Evolutionary conservation across 768 basidiomycete genomes (phyloP).

Genomic region (Boletellus sp.): DNA sequence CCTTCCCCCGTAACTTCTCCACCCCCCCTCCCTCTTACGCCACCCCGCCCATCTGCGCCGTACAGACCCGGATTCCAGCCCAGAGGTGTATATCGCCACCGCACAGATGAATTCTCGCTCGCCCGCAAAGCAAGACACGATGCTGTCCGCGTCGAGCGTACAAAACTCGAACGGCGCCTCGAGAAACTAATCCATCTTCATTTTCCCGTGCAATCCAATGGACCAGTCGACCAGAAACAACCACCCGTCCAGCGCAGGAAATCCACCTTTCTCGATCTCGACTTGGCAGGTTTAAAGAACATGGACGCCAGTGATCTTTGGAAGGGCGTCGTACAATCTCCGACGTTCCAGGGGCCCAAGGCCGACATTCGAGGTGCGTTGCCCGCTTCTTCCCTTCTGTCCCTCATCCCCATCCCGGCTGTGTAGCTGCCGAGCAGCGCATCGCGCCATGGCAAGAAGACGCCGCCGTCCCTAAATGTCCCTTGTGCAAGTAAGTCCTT

Average conservation of each 20-base stretch:
- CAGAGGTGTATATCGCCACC: conserved; percentile 70
- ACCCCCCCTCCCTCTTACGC: conserved; percentile 21
- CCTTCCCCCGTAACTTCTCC: conserved; percentile 26
- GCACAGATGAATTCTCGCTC: conserved; percentile 76
- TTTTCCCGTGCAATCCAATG: conserved; percentile 41
- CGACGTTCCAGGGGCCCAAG: conserved; percentile 44
- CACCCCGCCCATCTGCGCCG: conserved; percentile 42
- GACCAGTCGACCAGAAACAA: conserved; percentile 8
- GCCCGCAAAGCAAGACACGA: conserved; percentile 38
- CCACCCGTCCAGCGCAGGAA: conserved; percentile 34
- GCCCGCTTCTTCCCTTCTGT: background rate
- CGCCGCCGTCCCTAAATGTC: conserved; percentile 68
- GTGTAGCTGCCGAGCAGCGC: conserved; percentile 73
- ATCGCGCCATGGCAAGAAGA: conserved; percentile 97
- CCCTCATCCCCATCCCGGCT: conserved; percentile 1
- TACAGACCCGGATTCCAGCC: conserved; percentile 96
- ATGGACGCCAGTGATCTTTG: conserved; percentile 69
- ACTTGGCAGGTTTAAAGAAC: conserved; percentile 50
- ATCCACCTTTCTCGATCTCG: conserved; percentile 74
- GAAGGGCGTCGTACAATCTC: conserved; percentile 54
- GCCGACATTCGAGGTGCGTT: conserved; percentile 63
- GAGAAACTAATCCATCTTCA: conserved; percentile 83
- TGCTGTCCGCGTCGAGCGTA: conserved; percentile 66
- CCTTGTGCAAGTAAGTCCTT: conserved; percentile 69
- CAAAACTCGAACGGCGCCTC: conserved; percentile 79